Evolutionary conservation across 2,329 filamentous ascomycete genomes (phyloP), one percentile per base, ranked within the genome.

Genomic region (Nothophaeocryptopus gaeumannii): DNA sequence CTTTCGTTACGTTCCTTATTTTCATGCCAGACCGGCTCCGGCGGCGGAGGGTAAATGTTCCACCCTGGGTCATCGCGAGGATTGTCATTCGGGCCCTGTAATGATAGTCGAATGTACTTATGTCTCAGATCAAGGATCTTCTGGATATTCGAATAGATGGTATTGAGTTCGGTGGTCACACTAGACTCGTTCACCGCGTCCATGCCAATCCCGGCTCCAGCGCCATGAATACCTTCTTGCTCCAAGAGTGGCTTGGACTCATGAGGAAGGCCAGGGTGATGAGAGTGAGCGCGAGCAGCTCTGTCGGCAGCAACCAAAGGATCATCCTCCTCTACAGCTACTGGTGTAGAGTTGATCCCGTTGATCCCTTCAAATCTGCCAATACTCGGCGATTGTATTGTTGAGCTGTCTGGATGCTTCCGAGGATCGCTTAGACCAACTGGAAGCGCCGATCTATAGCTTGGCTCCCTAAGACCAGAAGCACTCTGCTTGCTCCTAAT

Each of bases 121-220:
- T 90, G 85, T 53, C 93, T 83, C 35, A 91, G 77, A 61, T 96
- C 89, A 39, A 96, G 72, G n/a, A 97, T 82, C 59, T 86, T 86
- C 67, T 95, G 88, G 48, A 99, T 89, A 59, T 93, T 95, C 58
- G 84, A 85, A 63, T 95, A 96, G 58, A 99, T 96, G 14, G 83
- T 80, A 61, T 82, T 83, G 57, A 99, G 74, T 71, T 99, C 93
- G 2, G 86, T 79, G 2, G 89, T 89, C 59, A 97, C 86, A 45
- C 86, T 85, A 34, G 86, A 82, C 61, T 95, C 89, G 39, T 81
- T 85, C 47, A 86, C 80, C 38, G 83, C 83, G 3, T 82, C 82
- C n/a, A 83, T 66, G 12, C 82, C 80, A 45, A 84, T 73, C 13
- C 79, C 79, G 43, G 80, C 78, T 14, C 78, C 77, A 20, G 77